These are phyloP conservation scores for Ceratopteris richardii DNA, from an alignment of 75 land plant genomes.

Conservation along the genomic window DNA sequence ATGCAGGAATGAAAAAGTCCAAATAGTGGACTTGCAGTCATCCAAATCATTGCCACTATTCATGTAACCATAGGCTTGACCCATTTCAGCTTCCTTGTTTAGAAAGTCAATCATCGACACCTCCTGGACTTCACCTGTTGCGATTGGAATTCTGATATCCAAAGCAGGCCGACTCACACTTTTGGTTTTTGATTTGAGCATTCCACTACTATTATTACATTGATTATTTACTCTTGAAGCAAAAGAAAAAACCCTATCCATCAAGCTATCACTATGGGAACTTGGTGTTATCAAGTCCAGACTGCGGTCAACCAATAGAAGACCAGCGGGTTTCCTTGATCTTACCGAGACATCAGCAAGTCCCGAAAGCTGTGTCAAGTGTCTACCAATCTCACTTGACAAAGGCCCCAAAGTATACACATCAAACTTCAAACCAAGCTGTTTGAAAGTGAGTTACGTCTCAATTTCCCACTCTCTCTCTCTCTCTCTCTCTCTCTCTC, in stretches of 20 bases:
- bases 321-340: conserved; percentile 64
- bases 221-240: conserved; percentile 48
- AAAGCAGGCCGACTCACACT: conserved; percentile 32
- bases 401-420: conserved; percentile 80
- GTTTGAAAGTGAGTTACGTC: not conserved
- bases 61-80: not conserved
- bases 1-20: not conserved
- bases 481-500: conserved; percentile 1
- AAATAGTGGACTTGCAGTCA: not conserved
- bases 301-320: conserved; percentile 81
- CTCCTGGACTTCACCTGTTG: conserved; percentile 1
- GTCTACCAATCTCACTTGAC: conserved; percentile 74
- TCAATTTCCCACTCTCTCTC: not conserved
- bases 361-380: conserved; percentile 72
- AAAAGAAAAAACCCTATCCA: conserved; percentile 66
- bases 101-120: not conserved
- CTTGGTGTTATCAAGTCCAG: conserved; percentile 88
- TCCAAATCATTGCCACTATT: not conserved
- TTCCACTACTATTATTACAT: conserved; percentile 10
- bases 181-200: conserved; percentile 10
- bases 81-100: not conserved
- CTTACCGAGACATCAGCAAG: conserved; percentile 83
- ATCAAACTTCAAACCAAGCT: conserved; percentile 92
- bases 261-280: conserved; percentile 78
- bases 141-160: conserved; percentile 53